Evolutionary conservation across 129 eudicot species (phyloP).

Genomic region (Flaveria ramosissima): DNA sequence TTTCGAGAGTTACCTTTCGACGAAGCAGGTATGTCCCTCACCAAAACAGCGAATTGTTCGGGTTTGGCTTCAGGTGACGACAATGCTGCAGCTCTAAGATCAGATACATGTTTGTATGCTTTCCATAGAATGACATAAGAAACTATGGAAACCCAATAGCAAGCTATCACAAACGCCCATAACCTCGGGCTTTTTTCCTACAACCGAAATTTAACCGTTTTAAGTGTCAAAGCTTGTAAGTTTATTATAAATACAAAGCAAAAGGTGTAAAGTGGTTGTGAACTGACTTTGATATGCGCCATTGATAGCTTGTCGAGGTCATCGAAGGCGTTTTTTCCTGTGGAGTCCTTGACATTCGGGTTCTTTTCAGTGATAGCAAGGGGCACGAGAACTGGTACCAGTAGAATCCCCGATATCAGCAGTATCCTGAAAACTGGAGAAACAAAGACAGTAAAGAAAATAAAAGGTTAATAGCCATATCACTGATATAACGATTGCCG

Average conservation of each 20-base stretch:
- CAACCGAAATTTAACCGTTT: background rate
- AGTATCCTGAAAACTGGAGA: slow-evolving; percentile 66
- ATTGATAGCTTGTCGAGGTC: slow-evolving; percentile 82
- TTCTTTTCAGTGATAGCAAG: slow-evolving; percentile 50
- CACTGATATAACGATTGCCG: background rate
- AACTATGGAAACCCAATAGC: slow-evolving; percentile 82
- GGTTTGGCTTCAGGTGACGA: slow-evolving; percentile 54
- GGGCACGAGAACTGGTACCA: slow-evolving; percentile 70
- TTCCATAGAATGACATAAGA: slow-evolving; percentile 74
- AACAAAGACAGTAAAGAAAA: background rate
- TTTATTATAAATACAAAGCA: background rate
- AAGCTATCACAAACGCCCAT: slow-evolving; percentile 63
- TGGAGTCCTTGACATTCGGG: slow-evolving; percentile 29
- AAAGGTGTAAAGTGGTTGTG: slow-evolving; percentile 6
- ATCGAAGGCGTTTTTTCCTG: slow-evolving; percentile 65
- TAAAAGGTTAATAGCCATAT: background rate
- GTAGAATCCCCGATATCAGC: slow-evolving; percentile 52
- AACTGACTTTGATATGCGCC: slow-evolving; percentile 77
- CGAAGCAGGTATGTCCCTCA: slow-evolving; percentile 70
- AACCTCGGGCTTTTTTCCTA: slow-evolving; percentile 56
- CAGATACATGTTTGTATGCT: slow-evolving; percentile 79
- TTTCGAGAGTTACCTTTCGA: slow-evolving; percentile 49
- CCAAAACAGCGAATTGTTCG: slow-evolving; percentile 87
- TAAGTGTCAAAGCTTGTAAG: background rate
- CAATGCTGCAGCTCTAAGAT: slow-evolving; percentile 65